A percentile compares a stretch with the other conserved stretches of the same genome.
Conservation (phyloP, 441 rosid species). For the Gossypium trilobum region DNA sequence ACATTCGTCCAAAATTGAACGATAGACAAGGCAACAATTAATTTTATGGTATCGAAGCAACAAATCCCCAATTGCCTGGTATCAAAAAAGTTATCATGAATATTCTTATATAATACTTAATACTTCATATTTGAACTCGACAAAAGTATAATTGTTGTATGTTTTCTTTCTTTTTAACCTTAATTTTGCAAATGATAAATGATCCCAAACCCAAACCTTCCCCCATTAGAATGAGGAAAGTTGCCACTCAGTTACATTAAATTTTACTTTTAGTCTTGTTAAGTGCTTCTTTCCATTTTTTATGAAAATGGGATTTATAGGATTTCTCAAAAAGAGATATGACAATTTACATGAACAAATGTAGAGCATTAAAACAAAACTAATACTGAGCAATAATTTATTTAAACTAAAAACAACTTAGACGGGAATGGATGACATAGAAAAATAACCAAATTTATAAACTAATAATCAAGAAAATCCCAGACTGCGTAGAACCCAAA, state of each 20-base stretch:
- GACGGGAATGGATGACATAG: not conserved
- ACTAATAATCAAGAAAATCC: constrained; percentile 15
- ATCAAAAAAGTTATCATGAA: not conserved
- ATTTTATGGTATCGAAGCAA: not conserved
- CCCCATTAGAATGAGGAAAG: not conserved
- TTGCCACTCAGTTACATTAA: not conserved
- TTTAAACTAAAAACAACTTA: not conserved
- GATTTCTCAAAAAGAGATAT: constrained; percentile 6
- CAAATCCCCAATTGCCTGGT: not conserved
- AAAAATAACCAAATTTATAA: constrained; percentile 26
- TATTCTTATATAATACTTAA: not conserved
- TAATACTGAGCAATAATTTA: not conserved
- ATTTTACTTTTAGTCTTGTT: not conserved
- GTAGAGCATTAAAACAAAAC: not conserved
- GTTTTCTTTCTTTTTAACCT: not conserved
- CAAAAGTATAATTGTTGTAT: not conserved
- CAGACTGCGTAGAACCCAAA: not conserved
- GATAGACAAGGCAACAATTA: not conserved
- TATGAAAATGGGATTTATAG: not conserved
- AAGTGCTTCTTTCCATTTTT: constrained; percentile 5
- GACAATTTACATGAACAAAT: not conserved
- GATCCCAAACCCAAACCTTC: not conserved
- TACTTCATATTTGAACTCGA: not conserved
- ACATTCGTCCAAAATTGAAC: not conserved
- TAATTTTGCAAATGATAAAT: not conserved